Evolutionary conservation across 306 rosid species (phyloP).

Genomic region (apple (Malus domestica)): ASM211411v1 NC_041799.1:22790001-22790500

Average conservation of each 20-base stretch:
- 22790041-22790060: constrained; percentile 95
- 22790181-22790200: constrained; percentile 90
- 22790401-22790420: constrained; percentile 75
- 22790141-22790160: constrained; percentile 91
- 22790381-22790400: constrained; percentile 81
- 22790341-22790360: constrained; percentile 80
- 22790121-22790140: constrained; percentile 95
- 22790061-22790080: constrained; percentile 87
- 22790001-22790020: constrained; percentile 91
- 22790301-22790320: constrained; percentile 68
- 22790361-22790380: constrained; percentile 88
- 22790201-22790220: constrained; percentile 84
- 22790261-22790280: constrained; percentile 93
- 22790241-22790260: constrained; percentile 96
- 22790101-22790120: constrained; percentile 89
- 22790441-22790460: constrained; percentile 91
- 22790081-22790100: constrained; percentile 96
- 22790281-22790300: constrained; percentile 82
- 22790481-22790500: constrained; percentile 63
- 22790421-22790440: constrained; percentile 81
- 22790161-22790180: constrained; percentile 90
- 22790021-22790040: constrained; percentile 93
- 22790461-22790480: constrained; percentile 60
- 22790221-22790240: constrained; percentile 83
- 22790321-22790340: constrained; percentile 87